Evolutionary conservation across 1,139 yeast species (phyloP), one percentile per base, ranked within the genome.

Genomic region (Saccharomycopsis hybrid): DNA sequence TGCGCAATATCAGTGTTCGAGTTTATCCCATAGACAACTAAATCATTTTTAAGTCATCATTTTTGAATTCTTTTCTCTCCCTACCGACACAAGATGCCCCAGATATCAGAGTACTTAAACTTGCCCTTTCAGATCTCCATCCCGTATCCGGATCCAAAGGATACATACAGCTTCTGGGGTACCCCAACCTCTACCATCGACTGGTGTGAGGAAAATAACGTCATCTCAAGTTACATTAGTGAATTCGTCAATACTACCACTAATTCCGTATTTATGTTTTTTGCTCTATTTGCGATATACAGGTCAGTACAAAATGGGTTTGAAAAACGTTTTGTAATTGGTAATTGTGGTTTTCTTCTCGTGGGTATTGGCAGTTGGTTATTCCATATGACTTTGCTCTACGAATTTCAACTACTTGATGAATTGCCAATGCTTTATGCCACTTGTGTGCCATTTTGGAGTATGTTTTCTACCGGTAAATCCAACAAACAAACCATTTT

Each of bases 351-450:
- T 4, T 89, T 92, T 65, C 78, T 84, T 49, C 71, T 85, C 7
- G 98, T 92, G 7, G 98, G 98, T 1, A 65, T 89, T 40, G 98
- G 98, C 1, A 80, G 89, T 36, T 92, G 97, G 95, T 70, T 88
- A 59, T 92, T 92, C 71, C 98, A 92, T 66, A 92, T 92, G 97
- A 90, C 97, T 4, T 72, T 92, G 59, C 73, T 78, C 56, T 90
- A 89, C 65, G 89, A 85, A 64, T 92, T 77, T 69, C 98, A 92
- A 68, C 67, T 92, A 54, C 73, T 92, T 65, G 98, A 92, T 68
- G 98, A 92, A 66, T 73, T 92, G 62, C 98, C 98, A 41, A 92
- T 92, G 98, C 87, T 92, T 55, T 92, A 92, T 67, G 97, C 96
- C 37, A 92, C 97, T 1, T 89, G 96, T 59, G 82, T 92, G 31